These are phyloP conservation scores for Leishmania amazonensis DNA, from an alignment of 208 protist species.

Conservation along the genomic window DNA sequence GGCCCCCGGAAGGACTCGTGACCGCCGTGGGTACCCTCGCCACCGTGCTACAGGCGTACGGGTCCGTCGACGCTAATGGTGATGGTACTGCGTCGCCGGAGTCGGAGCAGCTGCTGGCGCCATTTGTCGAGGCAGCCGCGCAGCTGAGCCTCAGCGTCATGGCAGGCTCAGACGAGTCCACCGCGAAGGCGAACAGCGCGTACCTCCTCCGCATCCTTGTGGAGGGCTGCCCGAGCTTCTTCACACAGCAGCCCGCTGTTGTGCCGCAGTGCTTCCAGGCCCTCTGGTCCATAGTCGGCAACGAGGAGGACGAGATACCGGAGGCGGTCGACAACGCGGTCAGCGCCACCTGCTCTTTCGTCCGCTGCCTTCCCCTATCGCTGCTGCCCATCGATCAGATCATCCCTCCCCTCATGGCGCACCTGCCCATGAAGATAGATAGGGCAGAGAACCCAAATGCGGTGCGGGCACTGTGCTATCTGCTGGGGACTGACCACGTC, in stretches of 20 bases:
- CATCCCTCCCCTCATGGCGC: conserved; percentile 52
- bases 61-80: conserved; percentile 14
- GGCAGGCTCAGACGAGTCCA: conserved; percentile 59
- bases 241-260: conserved; percentile 18
- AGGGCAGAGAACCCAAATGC: conserved; percentile 79
- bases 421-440: conserved; percentile 82
- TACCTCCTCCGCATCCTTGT: conserved; percentile 67
- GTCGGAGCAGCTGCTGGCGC: conserved; percentile 29
- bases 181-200: conserved; percentile 65
- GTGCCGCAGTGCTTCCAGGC: conserved; percentile 40
- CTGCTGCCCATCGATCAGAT: conserved; percentile 36
- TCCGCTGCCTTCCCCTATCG: conserved; percentile 49
- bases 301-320: conserved; percentile 59
- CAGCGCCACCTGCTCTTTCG: conserved; percentile 77
- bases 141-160: conserved; percentile 53
- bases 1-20: conserved; percentile 68
- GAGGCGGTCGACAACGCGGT: conserved; percentile 87
- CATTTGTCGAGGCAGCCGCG: conserved; percentile 56
- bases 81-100: background rate
- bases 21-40: conserved; percentile 69
- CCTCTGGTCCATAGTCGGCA: conserved; percentile 41
- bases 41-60: conserved; percentile 52
- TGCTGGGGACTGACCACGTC: conserved; percentile 30
- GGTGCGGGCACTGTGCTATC: conserved; percentile 46
- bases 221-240: conserved; percentile 50